A percentile compares a stretch with the other conserved stretches of the same genome.
These are phyloP conservation scores for Xylariaceae sp. DNA, from an alignment of 2,329 filamentous ascomycete species.

Conservation along the genomic window DNA sequence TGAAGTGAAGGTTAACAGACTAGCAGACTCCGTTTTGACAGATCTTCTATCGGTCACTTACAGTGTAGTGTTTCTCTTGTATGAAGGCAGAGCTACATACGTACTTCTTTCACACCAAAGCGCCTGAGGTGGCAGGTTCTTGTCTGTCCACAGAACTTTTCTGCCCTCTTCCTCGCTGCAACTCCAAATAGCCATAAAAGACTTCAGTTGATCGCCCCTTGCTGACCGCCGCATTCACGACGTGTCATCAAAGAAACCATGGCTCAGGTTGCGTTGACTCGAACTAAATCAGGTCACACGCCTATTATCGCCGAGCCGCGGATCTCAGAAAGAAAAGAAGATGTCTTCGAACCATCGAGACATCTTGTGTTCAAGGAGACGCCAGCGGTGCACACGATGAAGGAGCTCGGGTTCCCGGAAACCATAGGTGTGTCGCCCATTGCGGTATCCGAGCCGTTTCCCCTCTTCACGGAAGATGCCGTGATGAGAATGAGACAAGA, in stretches of 20 bases:
- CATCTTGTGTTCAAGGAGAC: conserved; percentile 51
- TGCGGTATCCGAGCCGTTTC: conserved; percentile 61
- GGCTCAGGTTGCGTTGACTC: no score
- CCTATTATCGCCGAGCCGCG: conserved; percentile 23
- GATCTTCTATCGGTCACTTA: no score
- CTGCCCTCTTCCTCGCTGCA: no score
- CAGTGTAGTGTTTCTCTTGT: no score
- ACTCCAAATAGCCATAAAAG: no score
- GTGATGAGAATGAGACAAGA: conserved; percentile 57
- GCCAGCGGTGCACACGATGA: conserved; percentile 52
- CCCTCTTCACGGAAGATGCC: conserved; percentile 56
- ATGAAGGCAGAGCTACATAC: no score
- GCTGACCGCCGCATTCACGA: conserved; percentile 21
- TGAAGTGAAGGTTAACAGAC: no score
- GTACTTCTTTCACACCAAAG: no score
- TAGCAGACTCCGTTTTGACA: no score
- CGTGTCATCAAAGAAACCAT: conserved; percentile 11
- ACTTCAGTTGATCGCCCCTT: background rate
- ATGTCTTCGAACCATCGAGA: conserved; percentile 46
- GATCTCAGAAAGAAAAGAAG: conserved; percentile 13
- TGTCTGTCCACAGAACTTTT: no score
- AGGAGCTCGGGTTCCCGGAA: conserved; percentile 52
- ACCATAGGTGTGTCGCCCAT: conserved; percentile 54
- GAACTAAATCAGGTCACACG: conserved; percentile 17
- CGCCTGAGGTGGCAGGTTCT: no score